phyloP scores from a whole-genome alignment of 2,329 filamentous ascomycete species.

The Xylariaceae sp. region DNA sequence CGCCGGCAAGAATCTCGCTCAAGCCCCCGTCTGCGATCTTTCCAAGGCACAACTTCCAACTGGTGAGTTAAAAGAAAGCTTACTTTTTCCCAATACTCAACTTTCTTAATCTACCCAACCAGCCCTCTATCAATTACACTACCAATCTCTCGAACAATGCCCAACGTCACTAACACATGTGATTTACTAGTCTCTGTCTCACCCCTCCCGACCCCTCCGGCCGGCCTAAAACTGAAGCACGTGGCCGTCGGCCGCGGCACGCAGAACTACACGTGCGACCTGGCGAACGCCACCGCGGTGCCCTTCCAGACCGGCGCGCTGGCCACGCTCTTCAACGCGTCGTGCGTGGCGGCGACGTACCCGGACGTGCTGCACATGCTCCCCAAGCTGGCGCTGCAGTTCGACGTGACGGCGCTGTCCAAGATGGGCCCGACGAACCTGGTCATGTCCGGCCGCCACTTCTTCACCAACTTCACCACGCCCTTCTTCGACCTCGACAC shows the following conservation, averaged over 20 bases:
- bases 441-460: constrained; percentile 77
- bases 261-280: constrained; percentile 89
- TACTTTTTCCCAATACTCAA: neutral
- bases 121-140: neutral
- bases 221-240: constrained; percentile 71
- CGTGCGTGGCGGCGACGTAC: constrained; percentile 74
- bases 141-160: neutral
- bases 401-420: constrained; percentile 53
- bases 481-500: constrained; percentile 83
- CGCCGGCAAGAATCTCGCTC: constrained; percentile 48
- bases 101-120: constrained; percentile 25
- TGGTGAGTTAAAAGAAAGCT: constrained; percentile 44
- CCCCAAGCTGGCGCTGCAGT: constrained; percentile 71
- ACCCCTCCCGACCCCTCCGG: constrained; percentile 64
- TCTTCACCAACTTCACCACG: constrained; percentile 72
- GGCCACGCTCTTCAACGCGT: constrained; percentile 86
- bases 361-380: constrained; percentile 70
- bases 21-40: constrained; percentile 59
- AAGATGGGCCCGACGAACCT: constrained; percentile 64
- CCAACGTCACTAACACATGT: constrained; percentile 36
- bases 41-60: constrained; percentile 57
- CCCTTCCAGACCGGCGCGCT: constrained; percentile 75
- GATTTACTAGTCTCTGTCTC: constrained; percentile 55
- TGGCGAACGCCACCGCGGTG: constrained; percentile 60
- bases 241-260: constrained; percentile 87